phyloP scores from a whole-genome alignment of 129 eudicot species.

The Mikania micrantha region DNA sequence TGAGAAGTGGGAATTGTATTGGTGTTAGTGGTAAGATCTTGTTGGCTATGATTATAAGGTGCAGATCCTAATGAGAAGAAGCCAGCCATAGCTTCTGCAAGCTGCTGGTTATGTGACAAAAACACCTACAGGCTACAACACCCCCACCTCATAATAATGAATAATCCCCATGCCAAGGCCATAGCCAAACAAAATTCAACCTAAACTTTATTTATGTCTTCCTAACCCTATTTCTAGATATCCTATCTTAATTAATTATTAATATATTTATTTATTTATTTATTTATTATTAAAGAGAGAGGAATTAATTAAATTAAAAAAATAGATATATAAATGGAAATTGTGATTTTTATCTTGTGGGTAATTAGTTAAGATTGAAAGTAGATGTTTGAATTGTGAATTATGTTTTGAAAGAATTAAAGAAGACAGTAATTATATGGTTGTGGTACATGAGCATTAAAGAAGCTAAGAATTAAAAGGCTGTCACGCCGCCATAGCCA shows the following conservation, averaged over 20 bases:
- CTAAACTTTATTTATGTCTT: too few relatives aligned
- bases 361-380: neutral
- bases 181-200: constrained; percentile 32
- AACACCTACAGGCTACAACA: too few relatives aligned
- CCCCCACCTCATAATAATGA: too few relatives aligned
- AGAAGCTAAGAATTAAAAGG: constrained; percentile 23
- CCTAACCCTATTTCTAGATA: constrained; percentile 32
- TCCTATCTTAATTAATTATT: too few relatives aligned
- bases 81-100: constrained; percentile 47
- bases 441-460: constrained; percentile 29
- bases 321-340: too few relatives aligned
- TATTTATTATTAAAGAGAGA: neutral
- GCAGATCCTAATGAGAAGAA: constrained; percentile 59
- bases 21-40: neutral
- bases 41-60: constrained; percentile 13
- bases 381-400: too few relatives aligned
- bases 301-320: too few relatives aligned
- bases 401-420: too few relatives aligned
- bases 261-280: too few relatives aligned
- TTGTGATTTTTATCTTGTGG: too few relatives aligned
- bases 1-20: constrained; percentile 6
- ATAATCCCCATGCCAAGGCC: too few relatives aligned
- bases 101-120: constrained; percentile 32
- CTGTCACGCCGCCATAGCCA: constrained; percentile 45
- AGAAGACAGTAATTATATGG: too few relatives aligned